These are phyloP conservation scores for Penicillium griseofulvum DNA, from an alignment of 2,329 filamentous ascomycete genomes.

Conservation along the genomic window DNA sequence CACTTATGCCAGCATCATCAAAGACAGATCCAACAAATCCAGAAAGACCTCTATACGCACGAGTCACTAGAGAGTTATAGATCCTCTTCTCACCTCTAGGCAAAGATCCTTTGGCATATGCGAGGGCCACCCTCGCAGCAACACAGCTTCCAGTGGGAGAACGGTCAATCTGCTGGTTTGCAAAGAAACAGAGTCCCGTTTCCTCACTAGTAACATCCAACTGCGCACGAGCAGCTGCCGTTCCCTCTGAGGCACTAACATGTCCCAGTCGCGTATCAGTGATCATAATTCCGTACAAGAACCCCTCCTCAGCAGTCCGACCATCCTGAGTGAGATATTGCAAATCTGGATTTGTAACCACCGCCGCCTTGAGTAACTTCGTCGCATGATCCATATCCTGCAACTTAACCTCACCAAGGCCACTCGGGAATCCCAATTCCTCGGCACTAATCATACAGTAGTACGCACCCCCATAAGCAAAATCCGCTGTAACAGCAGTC, in stretches of 20 bases:
- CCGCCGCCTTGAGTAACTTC: conserved; percentile 32
- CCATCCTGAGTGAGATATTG: conserved; percentile 1
- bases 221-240: conserved; percentile 15
- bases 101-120: conserved; percentile 31
- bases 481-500: conserved; percentile 30
- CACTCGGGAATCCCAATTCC: conserved; percentile 41
- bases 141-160: conserved; percentile 42
- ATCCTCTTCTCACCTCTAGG: conserved; percentile 26
- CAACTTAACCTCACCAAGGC: conserved; percentile 30
- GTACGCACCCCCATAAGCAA: conserved; percentile 49
- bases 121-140: conserved; percentile 38
- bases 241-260: conserved; percentile 18
- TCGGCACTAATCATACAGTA: conserved; percentile 40
- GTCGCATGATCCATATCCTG: conserved; percentile 33
- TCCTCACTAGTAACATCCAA: conserved; percentile 33
- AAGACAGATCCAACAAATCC: conserved; percentile 15
- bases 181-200: conserved; percentile 47
- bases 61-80: conserved; percentile 38
- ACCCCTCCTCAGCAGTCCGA: conserved; percentile 10
- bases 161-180: conserved; percentile 49
- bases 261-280: conserved; percentile 12
- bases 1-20: neutral
- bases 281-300: conserved; percentile 21
- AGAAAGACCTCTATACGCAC: conserved; percentile 8
- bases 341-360: conserved; percentile 17